These are phyloP conservation scores for Mortierella sp. DNA, from an alignment of 371 early-diverging fungal genomes.

Conservation along the genomic window DNA sequence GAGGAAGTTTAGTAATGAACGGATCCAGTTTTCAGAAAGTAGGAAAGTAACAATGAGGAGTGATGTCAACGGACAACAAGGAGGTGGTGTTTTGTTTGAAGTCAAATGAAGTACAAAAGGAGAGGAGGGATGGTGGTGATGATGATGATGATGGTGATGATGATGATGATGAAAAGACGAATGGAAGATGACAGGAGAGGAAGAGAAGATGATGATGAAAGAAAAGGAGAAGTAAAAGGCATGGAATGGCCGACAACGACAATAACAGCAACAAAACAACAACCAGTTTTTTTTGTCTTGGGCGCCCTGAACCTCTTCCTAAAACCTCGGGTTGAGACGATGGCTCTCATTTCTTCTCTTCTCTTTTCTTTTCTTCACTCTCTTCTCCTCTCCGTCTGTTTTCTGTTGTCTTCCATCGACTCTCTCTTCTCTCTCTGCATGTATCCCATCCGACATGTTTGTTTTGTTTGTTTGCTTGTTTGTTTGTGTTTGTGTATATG, in stretches of 20 bases:
- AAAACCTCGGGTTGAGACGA: not conserved
- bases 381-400: not conserved
- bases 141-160: not conserved
- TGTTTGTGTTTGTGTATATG: not conserved
- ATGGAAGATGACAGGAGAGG: not conserved
- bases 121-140: not conserved
- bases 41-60: not conserved
- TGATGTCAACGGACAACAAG: constrained; percentile 1
- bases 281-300: not conserved
- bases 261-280: not conserved
- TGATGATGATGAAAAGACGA: not conserved
- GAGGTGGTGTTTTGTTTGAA: not conserved
- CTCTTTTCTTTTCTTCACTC: not conserved
- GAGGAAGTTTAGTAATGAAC: not conserved
- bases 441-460: no score
- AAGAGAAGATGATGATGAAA: not conserved
- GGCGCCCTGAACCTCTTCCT: not conserved
- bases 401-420: not conserved
- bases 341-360: not conserved
- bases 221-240: not conserved
- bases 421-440: not conserved
- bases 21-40: not conserved
- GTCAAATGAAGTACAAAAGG: not conserved
- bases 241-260: not conserved
- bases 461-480: no score